Evolutionary conservation across 2,329 filamentous ascomycete species (phyloP).

Genomic region (Pezicula neosporulosa): DNA sequence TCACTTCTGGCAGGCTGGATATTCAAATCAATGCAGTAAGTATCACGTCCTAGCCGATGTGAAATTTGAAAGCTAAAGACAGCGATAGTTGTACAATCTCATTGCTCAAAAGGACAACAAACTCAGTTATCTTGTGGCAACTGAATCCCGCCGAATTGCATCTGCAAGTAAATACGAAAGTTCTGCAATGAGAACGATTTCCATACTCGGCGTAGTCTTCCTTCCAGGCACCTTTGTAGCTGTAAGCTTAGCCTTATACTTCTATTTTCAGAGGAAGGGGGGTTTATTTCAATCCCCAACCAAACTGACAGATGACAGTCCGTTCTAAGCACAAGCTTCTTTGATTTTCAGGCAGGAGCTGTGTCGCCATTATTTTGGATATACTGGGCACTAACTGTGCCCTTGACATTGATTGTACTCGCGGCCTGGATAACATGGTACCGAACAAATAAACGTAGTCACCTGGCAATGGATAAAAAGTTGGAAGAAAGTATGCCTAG

Average conservation of each 20-base stretch:
- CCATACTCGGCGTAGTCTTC: constrained; percentile 15
- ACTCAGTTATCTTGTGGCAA: neutral
- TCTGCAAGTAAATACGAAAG: constrained; percentile 3
- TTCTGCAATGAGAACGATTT: constrained; percentile 13
- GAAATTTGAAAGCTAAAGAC: neutral
- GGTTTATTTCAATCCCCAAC: too few relatives aligned
- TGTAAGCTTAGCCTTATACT: constrained; percentile 10
- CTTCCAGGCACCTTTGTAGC: constrained; percentile 15
- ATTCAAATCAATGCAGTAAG: neutral
- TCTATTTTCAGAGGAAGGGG: too few relatives aligned
- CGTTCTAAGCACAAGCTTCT: neutral
- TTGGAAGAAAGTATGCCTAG: too few relatives aligned
- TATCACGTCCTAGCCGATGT: neutral
- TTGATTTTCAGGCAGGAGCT: neutral
- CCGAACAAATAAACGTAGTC: too few relatives aligned
- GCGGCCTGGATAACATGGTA: neutral
- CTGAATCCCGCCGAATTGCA: neutral
- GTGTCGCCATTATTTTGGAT: constrained; percentile 53
- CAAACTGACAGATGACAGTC: neutral
- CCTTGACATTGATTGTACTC: constrained; percentile 40
- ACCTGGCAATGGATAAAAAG: too few relatives aligned
- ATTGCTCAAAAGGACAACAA: neutral
- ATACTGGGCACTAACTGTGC: constrained; percentile 57
- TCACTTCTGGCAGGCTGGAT: neutral
- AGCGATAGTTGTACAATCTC: neutral